Conservation (phyloP, 345 rosid species). For the Hibiscus trionum region DNA sequence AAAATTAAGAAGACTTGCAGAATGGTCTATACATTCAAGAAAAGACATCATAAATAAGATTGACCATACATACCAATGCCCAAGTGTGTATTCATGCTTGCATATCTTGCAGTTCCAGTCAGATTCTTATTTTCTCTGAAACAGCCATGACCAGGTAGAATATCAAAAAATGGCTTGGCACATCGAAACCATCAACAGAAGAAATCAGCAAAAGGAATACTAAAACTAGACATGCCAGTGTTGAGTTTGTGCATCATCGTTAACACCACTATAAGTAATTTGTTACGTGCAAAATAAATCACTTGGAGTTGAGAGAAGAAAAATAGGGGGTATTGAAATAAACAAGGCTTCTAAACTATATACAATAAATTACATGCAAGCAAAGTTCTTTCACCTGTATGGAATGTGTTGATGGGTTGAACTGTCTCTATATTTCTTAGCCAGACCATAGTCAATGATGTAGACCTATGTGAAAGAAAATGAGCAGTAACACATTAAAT, state of each 20-base stretch:
- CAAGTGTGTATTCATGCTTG: constrained; percentile 98
- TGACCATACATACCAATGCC: constrained; percentile 64
- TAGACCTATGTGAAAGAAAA: constrained; percentile 48
- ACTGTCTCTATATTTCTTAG: constrained; percentile 87
- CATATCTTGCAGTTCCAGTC: constrained; percentile 99
- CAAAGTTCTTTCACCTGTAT: constrained; percentile 51
- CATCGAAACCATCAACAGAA: background rate
- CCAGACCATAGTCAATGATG: constrained; percentile 84
- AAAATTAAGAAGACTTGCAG: background rate
- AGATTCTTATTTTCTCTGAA: constrained; percentile 93
- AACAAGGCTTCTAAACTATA: background rate
- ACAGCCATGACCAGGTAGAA: background rate
- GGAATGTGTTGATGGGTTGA: constrained; percentile 72
- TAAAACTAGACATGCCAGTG: background rate
- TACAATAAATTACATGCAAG: background rate
- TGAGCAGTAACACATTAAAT: background rate
- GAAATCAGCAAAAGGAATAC: background rate
- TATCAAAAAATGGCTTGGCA: background rate
- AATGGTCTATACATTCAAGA: background rate
- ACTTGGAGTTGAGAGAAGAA: background rate
- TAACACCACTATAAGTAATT: background rate
- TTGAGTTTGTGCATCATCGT: background rate
- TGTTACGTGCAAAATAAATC: background rate
- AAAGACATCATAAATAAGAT: background rate
- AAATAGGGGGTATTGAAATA: background rate